Conservation (phyloP, 2,329 filamentous ascomycete genomes). For the Curvularia verruculosa region DNA sequence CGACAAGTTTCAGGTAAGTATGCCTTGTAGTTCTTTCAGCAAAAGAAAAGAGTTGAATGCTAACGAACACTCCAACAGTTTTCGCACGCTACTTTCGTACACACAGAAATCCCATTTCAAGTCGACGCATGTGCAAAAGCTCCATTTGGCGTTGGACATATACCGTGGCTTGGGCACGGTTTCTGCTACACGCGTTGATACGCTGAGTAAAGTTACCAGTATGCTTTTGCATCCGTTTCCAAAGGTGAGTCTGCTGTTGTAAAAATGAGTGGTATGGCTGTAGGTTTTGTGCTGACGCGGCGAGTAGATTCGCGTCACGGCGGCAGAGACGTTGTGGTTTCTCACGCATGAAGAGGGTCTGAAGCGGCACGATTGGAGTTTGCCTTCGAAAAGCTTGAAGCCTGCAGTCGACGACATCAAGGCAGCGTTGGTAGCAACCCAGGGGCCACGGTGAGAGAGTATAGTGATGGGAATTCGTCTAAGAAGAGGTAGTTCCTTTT, state of each 20-base stretch:
- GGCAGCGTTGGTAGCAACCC: background rate
- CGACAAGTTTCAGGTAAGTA: constrained; percentile 54
- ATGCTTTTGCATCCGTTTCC: constrained; percentile 86
- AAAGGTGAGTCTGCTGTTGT: constrained; percentile 55
- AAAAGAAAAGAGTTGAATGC: background rate
- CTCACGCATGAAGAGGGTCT: constrained; percentile 45
- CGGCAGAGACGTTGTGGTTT: constrained; percentile 52
- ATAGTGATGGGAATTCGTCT: background rate
- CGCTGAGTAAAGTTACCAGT: constrained; percentile 70
- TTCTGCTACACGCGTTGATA: constrained; percentile 59
- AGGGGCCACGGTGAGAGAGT: background rate
- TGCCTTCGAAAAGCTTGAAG: constrained; percentile 42
- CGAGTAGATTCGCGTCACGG: constrained; percentile 40
- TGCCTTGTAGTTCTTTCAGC: background rate
- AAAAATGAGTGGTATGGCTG: background rate
- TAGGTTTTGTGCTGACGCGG: constrained; percentile 8
- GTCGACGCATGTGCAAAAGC: constrained; percentile 78
- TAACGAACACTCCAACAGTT: constrained; percentile 36
- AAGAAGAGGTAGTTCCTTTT: background rate
- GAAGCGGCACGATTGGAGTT: constrained; percentile 37
- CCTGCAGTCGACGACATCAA: constrained; percentile 36
- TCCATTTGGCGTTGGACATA: constrained; percentile 79
- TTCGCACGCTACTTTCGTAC: constrained; percentile 68
- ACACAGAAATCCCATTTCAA: constrained; percentile 84
- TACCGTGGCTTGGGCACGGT: constrained; percentile 73